phyloP scores from a whole-genome alignment of 495 filamentous ascomycete species.

The Rhizodiscina lignyota region DNA sequence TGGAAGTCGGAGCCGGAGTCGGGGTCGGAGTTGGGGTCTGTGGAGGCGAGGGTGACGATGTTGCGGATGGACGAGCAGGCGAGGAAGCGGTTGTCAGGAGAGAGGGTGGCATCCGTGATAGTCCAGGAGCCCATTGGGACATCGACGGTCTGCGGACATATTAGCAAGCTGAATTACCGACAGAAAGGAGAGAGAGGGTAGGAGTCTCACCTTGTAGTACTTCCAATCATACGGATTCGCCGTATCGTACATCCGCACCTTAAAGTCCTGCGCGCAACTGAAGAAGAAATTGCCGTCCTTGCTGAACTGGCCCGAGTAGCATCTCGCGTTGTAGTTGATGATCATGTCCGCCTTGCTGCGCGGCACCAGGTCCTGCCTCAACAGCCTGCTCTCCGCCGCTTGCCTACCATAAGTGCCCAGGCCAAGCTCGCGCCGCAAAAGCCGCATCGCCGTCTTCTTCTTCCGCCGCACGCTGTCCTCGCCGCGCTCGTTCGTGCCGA shows the following conservation, averaged over 20 bases:
- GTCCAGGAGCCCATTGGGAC: slow-evolving; percentile 89
- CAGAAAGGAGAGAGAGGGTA: neutral
- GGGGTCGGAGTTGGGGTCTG: slow-evolving; percentile 58
- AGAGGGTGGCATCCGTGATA: slow-evolving; percentile 82
- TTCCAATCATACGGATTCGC: slow-evolving; percentile 91
- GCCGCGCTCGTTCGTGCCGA: slow-evolving; percentile 45
- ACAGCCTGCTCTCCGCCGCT: slow-evolving; percentile 39
- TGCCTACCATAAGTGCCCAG: slow-evolving; percentile 33
- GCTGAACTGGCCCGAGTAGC: slow-evolving; percentile 92
- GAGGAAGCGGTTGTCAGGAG: slow-evolving; percentile 80
- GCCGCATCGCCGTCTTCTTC: slow-evolving; percentile 41
- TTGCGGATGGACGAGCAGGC: slow-evolving; percentile 77
- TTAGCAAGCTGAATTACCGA: slow-evolving; percentile 3
- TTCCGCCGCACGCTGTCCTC: slow-evolving; percentile 33
- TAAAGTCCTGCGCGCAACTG: slow-evolving; percentile 82
- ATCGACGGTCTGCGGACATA: slow-evolving; percentile 45
- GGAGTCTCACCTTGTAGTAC: slow-evolving; percentile 53
- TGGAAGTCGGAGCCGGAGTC: slow-evolving; percentile 62
- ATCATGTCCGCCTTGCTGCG: slow-evolving; percentile 67
- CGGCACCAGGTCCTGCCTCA: slow-evolving; percentile 42
- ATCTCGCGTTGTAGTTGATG: slow-evolving; percentile 67
- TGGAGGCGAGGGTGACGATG: slow-evolving; percentile 70
- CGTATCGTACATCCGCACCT: slow-evolving; percentile 92
- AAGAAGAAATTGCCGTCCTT: slow-evolving; percentile 98
- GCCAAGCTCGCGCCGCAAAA: slow-evolving; percentile 72